Base-by-base conservation (phyloP, 2,329 filamentous ascomycete genomes). In the Colletotrichum plurivorum region DNA sequence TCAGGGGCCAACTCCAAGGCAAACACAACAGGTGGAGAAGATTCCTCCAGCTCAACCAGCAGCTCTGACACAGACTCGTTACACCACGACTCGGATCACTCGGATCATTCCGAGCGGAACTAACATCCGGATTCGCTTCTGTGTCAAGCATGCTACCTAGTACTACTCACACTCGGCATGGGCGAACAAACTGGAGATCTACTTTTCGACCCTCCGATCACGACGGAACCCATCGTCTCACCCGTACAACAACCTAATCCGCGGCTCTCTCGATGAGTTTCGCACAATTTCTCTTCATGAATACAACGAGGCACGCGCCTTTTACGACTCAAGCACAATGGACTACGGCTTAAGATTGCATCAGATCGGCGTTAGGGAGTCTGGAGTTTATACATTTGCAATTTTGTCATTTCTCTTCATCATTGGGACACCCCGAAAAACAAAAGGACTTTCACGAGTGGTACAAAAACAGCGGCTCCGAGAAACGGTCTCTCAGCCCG, bases 1-100 rank as follows among this genome's bases (percentile, higher is more conserved):
- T 79, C 77, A 12, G 75, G 73, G 13, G 73, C 74, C 22, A 76
- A 74, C 55, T 79, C 78, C 63, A 77, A 78, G 66, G 74, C 73
- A 27, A 53, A 73, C 57, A 74, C 78, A 53, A 61, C 71, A 27
- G 31, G 31, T 9, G 76, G 63, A 16, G 71, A 78, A 22, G 80
- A 80, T 48, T 76, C 76, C 2, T 76, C 75, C 22, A 75, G 76
- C 18, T 76, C 78, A 18, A 77, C 69, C 12, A 55, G 54, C 71
- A 71, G 31, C 66, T 82, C 81, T 13, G 82, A 83, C 64, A 76
- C 74, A 22, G 80, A 81, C 60, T 81, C 79, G 8, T 77, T 76
- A n/a, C 78, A 71, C 36, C 49, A 67, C 36, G 70, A 70, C 20
- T 55, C 62, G 13, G 63, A 67, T 41, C 51, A 69, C n/a, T 69